Evolutionary conservation across 768 basidiomycete genomes (phyloP).

Genomic region (Porpolomopsis calyptriformis): DNA sequence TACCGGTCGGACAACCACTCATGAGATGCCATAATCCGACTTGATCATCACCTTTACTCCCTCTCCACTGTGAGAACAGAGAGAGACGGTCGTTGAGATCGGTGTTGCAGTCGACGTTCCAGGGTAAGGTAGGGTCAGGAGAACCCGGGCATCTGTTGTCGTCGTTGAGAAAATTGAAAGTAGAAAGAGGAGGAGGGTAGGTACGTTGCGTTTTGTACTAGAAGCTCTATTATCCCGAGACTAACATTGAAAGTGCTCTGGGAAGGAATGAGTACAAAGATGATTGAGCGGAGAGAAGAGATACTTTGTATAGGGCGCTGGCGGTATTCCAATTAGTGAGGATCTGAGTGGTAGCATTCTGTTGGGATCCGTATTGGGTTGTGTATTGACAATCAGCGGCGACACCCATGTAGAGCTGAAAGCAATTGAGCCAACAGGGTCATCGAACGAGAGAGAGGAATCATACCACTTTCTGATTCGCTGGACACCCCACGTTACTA

Average conservation of each 20-base stretch:
- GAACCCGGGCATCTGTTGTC: slow-evolving; percentile 48
- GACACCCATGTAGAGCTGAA: slow-evolving; percentile 68
- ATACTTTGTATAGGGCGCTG: slow-evolving; percentile 58
- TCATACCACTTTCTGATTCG: slow-evolving; percentile 54
- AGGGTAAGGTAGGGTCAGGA: slow-evolving; percentile 42
- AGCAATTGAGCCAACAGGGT: background rate
- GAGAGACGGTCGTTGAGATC: slow-evolving; percentile 62
- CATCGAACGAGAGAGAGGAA: background rate
- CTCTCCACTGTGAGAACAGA: slow-evolving; percentile 75
- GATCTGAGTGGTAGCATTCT: slow-evolving; percentile 64
- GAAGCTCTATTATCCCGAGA: slow-evolving; percentile 71
- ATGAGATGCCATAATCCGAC: slow-evolving; percentile 84
- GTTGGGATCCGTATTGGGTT: slow-evolving; percentile 45
- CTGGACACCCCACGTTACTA: slow-evolving; percentile 59
- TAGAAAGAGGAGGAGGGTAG: slow-evolving; percentile 9
- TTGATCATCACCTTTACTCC: slow-evolving; percentile 56
- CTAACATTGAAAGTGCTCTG: slow-evolving; percentile 72
- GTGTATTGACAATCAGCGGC: slow-evolving; percentile 83
- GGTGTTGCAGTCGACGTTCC: slow-evolving; percentile 65
- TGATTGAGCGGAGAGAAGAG: background rate
- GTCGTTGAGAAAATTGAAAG: slow-evolving; percentile 4
- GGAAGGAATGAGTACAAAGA: background rate
- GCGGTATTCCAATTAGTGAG: slow-evolving; percentile 75
- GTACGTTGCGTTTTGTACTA: slow-evolving; percentile 52
- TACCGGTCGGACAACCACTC: slow-evolving; percentile 68